Percentiles rank a stretch among this genome's conserved stretches.
Conservation (phyloP, 176 grass and related monocot species). For the Phoenix roebelenii region DNA sequence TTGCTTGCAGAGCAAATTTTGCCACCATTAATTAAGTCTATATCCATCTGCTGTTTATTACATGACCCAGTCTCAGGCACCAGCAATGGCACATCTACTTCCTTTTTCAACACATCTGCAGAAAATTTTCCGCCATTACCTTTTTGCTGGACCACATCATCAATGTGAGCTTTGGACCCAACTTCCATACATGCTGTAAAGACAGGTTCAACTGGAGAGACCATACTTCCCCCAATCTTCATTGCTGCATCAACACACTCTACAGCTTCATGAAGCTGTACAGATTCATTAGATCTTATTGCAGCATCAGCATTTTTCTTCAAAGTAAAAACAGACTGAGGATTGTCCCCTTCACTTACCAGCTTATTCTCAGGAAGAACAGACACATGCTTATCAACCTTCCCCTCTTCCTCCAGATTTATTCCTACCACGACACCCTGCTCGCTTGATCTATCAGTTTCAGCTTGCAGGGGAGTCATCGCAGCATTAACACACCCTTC, state of each 20-base stretch:
- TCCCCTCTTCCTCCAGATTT: slow-evolving; percentile 21
- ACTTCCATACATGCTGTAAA: slow-evolving; percentile 4
- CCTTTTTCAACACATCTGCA: slow-evolving; percentile 17
- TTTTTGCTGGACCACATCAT: not conserved
- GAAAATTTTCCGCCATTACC: slow-evolving; percentile 4
- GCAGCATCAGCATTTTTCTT: slow-evolving; percentile 8
- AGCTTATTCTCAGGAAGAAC: slow-evolving; percentile 13
- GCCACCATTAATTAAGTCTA: slow-evolving; percentile 6
- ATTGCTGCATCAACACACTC: slow-evolving; percentile 21
- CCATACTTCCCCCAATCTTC: slow-evolving; percentile 2
- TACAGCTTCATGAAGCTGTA: slow-evolving; percentile 13
- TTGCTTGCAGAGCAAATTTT: slow-evolving; percentile 16
- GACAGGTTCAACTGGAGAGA: slow-evolving; percentile 19
- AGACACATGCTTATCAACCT: slow-evolving; percentile 18
- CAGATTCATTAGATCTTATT: slow-evolving; percentile 29
- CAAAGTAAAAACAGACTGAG: not conserved
- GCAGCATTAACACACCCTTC: slow-evolving; percentile 21
- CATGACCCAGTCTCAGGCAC: slow-evolving; percentile 6
- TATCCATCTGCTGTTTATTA: slow-evolving; percentile 13
- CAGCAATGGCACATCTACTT: slow-evolving; percentile 10
- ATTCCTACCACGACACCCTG: slow-evolving; percentile 12
- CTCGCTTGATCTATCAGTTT: slow-evolving; percentile 16
- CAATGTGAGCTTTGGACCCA: slow-evolving; percentile 15
- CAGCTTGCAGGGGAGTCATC: not conserved
- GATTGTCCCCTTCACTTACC: slow-evolving; percentile 7